These are phyloP conservation scores for Hysterangium stoloniferum DNA, from an alignment of 768 basidiomycete species.

Conservation along the genomic window DNA sequence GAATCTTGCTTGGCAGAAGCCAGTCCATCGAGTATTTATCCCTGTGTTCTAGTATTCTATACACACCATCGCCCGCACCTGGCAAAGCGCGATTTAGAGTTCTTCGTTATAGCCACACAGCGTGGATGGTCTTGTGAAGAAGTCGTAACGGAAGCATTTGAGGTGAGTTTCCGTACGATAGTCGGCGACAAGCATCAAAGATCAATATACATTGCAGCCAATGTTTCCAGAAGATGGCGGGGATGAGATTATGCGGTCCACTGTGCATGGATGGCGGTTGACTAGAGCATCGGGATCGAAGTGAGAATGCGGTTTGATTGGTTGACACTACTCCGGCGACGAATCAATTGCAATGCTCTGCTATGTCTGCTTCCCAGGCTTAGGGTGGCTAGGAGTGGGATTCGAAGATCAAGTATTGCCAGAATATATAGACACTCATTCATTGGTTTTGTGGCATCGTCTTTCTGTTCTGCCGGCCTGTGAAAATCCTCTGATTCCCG, in stretches of 20 bases:
- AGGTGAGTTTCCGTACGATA: slow-evolving; percentile 39
- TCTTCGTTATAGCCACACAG: slow-evolving; percentile 57
- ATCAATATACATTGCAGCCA: slow-evolving; percentile 47
- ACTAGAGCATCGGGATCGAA: too few species aligned
- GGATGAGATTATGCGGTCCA: slow-evolving; percentile 65
- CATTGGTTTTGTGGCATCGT: too few species aligned
- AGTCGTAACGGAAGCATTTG: slow-evolving; percentile 54
- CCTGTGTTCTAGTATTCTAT: slow-evolving; percentile 73
- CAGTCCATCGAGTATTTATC: slow-evolving; percentile 17
- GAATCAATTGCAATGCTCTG: too few species aligned
- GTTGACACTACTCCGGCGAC: too few species aligned
- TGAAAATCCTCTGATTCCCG: too few species aligned
- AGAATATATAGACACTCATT: too few species aligned
- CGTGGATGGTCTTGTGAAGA: slow-evolving; percentile 69
- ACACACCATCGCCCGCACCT: slow-evolving; percentile 83
- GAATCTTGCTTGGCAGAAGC: slow-evolving; percentile 26
- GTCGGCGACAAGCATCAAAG: neutral
- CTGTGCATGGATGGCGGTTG: slow-evolving; percentile 80
- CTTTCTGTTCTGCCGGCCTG: too few species aligned
- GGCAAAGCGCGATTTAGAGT: slow-evolving; percentile 74
- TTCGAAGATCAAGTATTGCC: too few species aligned
- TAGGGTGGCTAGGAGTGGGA: too few species aligned
- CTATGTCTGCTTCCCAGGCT: too few species aligned
- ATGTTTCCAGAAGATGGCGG: slow-evolving; percentile 91
- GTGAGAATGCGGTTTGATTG: too few species aligned